phyloP scores from a whole-genome alignment of 371 early-diverging fungal genomes.

The Umbelopsis sp. region DNA sequence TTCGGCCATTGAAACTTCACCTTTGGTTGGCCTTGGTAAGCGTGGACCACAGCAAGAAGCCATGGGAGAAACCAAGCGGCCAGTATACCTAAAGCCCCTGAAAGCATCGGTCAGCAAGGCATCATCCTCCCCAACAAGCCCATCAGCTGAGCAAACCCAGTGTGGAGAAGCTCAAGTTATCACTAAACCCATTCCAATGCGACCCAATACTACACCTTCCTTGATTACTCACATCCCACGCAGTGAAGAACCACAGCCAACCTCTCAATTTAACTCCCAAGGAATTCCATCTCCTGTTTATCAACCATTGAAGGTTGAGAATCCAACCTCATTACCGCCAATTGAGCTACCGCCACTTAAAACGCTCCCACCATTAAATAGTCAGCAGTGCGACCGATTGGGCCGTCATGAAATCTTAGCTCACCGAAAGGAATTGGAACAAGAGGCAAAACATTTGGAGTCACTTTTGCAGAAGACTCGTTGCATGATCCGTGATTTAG shows the following conservation, averaged over 20 bases:
- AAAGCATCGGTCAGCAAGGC: neutral
- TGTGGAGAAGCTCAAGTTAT: neutral
- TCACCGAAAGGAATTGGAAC: constrained; percentile 5
- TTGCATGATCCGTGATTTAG: constrained; percentile 10
- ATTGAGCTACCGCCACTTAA: constrained; percentile 10
- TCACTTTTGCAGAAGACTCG: neutral
- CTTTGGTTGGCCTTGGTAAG: neutral
- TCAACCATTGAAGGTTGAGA: neutral
- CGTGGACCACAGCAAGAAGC: neutral
- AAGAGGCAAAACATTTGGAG: constrained; percentile 7
- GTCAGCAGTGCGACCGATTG: neutral
- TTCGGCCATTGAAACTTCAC: neutral
- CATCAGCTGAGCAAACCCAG: constrained; percentile 4
- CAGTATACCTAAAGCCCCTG: constrained; percentile 1
- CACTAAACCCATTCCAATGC: neutral
- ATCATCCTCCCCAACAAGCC: neutral
- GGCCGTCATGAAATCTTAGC: neutral
- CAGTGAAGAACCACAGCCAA: neutral
- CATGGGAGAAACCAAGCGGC: neutral
- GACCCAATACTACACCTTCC: neutral
- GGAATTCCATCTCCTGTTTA: constrained; percentile 3
- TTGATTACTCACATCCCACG: neutral
- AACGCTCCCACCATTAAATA: neutral
- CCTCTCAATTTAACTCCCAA: neutral
- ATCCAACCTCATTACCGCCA: neutral